phyloP scores from a whole-genome alignment of 805 yeast genomes.

The Jamesozyma rosinii region DNA sequence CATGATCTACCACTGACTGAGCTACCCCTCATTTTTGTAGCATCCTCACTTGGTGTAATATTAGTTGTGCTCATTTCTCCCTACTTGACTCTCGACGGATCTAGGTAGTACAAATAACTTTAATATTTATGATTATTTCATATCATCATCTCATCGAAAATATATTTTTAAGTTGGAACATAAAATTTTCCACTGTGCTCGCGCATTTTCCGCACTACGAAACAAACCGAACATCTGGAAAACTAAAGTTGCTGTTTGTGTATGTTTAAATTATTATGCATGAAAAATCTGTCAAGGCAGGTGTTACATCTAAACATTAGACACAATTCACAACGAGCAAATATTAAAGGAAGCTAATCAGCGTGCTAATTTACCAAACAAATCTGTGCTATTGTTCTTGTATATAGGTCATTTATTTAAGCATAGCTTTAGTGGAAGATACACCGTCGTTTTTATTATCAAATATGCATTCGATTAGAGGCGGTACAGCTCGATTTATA shows the following conservation, averaged over 20 bases:
- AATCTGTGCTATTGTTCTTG: background rate
- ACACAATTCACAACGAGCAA: no score
- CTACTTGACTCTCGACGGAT: background rate
- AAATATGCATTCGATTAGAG: background rate
- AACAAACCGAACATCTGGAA: no score
- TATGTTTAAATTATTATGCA: no score
- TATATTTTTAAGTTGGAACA: no score
- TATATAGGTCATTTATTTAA: background rate
- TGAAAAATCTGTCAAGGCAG: no score
- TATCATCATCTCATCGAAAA: no score
- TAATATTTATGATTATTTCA: no score
- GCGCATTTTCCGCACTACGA: no score
- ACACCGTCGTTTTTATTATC: background rate
- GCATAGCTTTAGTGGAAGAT: background rate
- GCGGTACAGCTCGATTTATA: background rate
- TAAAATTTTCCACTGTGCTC: background rate
- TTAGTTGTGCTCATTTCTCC: constrained; percentile 4
- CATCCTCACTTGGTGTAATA: constrained; percentile 3
- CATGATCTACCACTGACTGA: constrained; percentile 62
- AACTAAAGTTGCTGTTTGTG: background rate
- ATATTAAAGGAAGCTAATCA: no score
- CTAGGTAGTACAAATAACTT: no score
- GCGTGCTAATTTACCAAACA: no score
- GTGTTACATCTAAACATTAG: no score
- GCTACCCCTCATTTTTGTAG: constrained; percentile 33